Evolutionary conservation across 345 rosid genomes (phyloP).

Genomic region (Eucalyptus tenuipes): DNA sequence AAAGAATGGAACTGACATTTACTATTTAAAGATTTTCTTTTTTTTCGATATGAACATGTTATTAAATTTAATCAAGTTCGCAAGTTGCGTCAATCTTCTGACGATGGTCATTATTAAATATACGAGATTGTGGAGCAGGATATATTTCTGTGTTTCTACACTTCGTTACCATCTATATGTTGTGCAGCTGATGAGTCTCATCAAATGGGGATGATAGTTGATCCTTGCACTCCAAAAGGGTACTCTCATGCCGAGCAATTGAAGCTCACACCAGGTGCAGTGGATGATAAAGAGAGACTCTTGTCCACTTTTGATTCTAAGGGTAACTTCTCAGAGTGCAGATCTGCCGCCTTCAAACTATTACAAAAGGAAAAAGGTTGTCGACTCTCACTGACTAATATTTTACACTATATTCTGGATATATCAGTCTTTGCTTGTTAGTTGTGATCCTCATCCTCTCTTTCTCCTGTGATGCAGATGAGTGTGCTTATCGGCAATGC

Average conservation of each 20-base stretch:
- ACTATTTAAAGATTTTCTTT: not conserved
- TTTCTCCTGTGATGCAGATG: conserved; percentile 31
- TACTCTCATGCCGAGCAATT: conserved; percentile 19
- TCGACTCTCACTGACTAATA: not conserved
- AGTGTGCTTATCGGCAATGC: conserved; percentile 50
- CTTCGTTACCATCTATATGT: not conserved
- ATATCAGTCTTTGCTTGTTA: not conserved
- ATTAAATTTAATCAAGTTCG: not conserved
- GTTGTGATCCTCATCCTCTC: not conserved
- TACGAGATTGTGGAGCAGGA: not conserved
- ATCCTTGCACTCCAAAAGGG: conserved; percentile 91
- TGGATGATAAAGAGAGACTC: conserved; percentile 13
- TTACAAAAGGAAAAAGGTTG: conserved; percentile 78
- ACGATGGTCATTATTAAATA: not conserved
- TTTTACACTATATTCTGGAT: not conserved
- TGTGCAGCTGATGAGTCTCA: conserved; percentile 34
- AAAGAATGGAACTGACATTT: not conserved
- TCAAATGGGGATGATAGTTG: conserved; percentile 17
- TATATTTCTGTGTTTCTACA: not conserved
- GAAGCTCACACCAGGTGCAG: conserved; percentile 25
- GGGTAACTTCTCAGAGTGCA: conserved; percentile 90
- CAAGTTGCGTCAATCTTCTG: not conserved
- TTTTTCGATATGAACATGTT: not conserved
- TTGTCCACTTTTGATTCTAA: conserved; percentile 30
- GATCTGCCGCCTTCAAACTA: conserved; percentile 49